Base-by-base conservation (phyloP, 2,329 filamentous ascomycete species). In the Botrytis paeoniae region DNA sequence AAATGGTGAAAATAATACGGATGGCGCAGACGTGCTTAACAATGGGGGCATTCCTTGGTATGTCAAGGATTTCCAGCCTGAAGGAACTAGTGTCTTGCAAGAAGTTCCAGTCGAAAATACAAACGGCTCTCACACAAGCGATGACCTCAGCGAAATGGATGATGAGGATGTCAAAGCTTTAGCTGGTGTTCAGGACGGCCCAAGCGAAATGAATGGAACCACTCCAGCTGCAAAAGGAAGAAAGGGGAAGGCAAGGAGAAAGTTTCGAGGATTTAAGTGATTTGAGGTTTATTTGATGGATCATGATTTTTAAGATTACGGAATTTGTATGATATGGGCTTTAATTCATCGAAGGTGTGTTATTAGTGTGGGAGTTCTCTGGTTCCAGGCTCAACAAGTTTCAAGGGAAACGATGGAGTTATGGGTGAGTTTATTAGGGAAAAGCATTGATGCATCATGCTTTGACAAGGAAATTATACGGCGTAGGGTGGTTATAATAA, bases 21-120 rank as follows among this genome's bases (percentile, higher is more conserved):
- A 71, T 43, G 51, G 68, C n/a, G 66, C 71, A 16, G 76, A 78
- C 20, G 74, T 76, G 18, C 84, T 94, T 62, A 87, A 87, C 3
- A 86, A 91, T 66, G 95, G 95, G 73, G 95, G 95, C 48, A 85
- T 97, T 20, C 89, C 93, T 12, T 98, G 94, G 94, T 97, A 97
- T 81, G 88, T 97, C 74, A 89, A 93, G 79, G 87, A 89, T 14
- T 97, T 97, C 80, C 89, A 96, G 69, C 92, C 93, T 71, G 79
- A 89, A 70, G 95, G 94, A 73, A 97, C 94, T 0, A 95, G 92
- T 0, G 89, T 95, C 16, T 85, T 93, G 72, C 91, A 92, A 76
- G 61, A 73, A 20, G 66, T 73, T 32, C 12, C 61, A 22, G 45
- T 39, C 22, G 92, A 91, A 2, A 87, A 91, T 48, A 92, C 95